Conservation (phyloP, 371 early-diverging fungal genomes). For the Mucor indicus region DNA sequence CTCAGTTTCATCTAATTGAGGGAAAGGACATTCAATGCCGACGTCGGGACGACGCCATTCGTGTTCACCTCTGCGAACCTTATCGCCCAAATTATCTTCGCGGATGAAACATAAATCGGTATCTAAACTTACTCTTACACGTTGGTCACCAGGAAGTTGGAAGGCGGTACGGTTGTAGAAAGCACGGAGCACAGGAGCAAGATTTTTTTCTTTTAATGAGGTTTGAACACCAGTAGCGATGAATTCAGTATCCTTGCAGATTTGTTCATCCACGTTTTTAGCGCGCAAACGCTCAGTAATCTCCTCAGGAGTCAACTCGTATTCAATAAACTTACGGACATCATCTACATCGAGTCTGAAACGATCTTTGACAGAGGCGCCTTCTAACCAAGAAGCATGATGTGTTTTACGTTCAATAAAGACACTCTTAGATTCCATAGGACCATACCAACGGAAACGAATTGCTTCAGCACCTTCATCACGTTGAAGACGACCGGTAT, state of each 20-base stretch:
- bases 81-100: conserved; percentile 80
- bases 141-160: conserved; percentile 96
- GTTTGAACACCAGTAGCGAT: conserved; percentile 69
- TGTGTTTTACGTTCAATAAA: conserved; percentile 99
- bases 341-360: conserved; percentile 50
- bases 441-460: conserved; percentile 90
- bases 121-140: conserved; percentile 96
- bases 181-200: conserved; percentile 86
- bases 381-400: conserved; percentile 96
- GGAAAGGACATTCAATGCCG: conserved; percentile 86
- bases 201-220: conserved; percentile 67
- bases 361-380: conserved; percentile 74
- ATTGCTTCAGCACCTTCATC: conserved; percentile 89
- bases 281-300: conserved; percentile 79
- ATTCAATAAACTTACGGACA: conserved; percentile 53
- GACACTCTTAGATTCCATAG: conserved; percentile 54
- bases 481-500: conserved; percentile 82
- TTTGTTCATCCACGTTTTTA: conserved; percentile 60
- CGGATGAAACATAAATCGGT: conserved; percentile 96
- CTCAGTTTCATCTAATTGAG: conserved; percentile 66
- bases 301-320: conserved; percentile 87
- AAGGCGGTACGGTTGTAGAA: conserved; percentile 98
- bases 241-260: conserved; percentile 23
- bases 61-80: conserved; percentile 57
- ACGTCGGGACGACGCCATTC: conserved; percentile 94